A percentile compares a stretch with the other conserved stretches of the same genome.
phyloP scores from a whole-genome alignment of 1,284 basidiomycete genomes.

The Ceratobasidium sp. region DNA sequence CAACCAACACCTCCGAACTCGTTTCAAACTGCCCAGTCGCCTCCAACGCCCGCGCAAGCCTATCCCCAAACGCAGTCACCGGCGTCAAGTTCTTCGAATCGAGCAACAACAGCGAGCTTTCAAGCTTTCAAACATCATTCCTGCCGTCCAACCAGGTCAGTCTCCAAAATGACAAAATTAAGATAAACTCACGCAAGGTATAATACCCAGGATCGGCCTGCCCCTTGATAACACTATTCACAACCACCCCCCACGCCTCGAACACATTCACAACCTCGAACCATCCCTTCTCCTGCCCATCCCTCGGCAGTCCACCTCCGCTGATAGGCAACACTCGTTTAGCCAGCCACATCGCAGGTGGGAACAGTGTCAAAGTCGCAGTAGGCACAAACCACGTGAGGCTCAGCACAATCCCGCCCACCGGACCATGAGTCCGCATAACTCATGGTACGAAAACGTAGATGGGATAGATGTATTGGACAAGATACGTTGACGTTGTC shows the following conservation, averaged over 20 bases:
- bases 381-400: slow-evolving; percentile 58
- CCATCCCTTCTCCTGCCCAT: slow-evolving; percentile 70
- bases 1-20: slow-evolving; percentile 56
- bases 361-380: slow-evolving; percentile 51
- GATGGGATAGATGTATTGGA: background rate
- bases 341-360: slow-evolving; percentile 62
- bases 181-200: slow-evolving; percentile 66
- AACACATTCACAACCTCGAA: slow-evolving; percentile 70
- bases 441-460: slow-evolving; percentile 81
- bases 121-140: slow-evolving; percentile 80
- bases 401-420: slow-evolving; percentile 64
- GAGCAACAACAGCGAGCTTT: slow-evolving; percentile 78
- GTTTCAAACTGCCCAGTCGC: slow-evolving; percentile 66
- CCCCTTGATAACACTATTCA: slow-evolving; percentile 71
- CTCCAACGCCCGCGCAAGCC: slow-evolving; percentile 73
- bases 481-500: slow-evolving; percentile 57
- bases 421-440: slow-evolving; percentile 62
- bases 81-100: slow-evolving; percentile 73
- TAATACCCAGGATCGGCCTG: slow-evolving; percentile 87
- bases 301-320: slow-evolving; percentile 73
- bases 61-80: slow-evolving; percentile 80
- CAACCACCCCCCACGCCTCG: slow-evolving; percentile 63
- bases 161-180: background rate
- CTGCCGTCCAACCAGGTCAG: slow-evolving; percentile 57
- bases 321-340: slow-evolving; percentile 66